A percentile compares a stretch with the other conserved stretches of the same genome.
Evolutionary conservation across 129 eudicot species (phyloP).

Genomic region (Calendula officinalis): DNA sequence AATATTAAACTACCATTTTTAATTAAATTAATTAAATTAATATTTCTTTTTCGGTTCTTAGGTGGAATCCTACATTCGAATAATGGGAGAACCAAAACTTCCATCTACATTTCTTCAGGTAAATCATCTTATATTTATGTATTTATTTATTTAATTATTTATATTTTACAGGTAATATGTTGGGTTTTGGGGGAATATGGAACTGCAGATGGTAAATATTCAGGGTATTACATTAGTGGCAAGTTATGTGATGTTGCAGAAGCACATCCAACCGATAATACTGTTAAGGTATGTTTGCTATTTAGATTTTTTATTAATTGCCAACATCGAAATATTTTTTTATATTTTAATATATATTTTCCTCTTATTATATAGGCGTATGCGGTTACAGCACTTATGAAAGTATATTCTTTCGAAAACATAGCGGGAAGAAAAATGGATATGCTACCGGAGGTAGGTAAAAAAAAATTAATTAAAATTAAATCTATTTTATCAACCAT

Average conservation of each 20-base stretch:
- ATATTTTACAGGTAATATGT: slow-evolving; percentile 69
- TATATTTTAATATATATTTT: background rate
- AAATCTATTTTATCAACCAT: too few relatives aligned
- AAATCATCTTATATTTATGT: slow-evolving; percentile 9
- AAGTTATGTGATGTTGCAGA: slow-evolving; percentile 96
- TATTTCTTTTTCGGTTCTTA: slow-evolving; percentile 31
- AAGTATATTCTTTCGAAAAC: slow-evolving; percentile 80
- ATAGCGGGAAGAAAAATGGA: slow-evolving; percentile 86
- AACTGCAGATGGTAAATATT: slow-evolving; percentile 89
- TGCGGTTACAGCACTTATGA: slow-evolving; percentile 91
- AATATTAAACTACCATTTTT: too few relatives aligned
- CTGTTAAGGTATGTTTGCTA: slow-evolving; percentile 61
- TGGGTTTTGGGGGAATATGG: slow-evolving; percentile 99
- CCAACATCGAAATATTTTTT: too few relatives aligned
- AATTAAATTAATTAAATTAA: background rate
- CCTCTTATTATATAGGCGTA: slow-evolving; percentile 57
- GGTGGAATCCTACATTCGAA: slow-evolving; percentile 93
- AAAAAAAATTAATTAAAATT: background rate
- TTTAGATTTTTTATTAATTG: background rate
- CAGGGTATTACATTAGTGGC: slow-evolving; percentile 89
- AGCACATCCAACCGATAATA: slow-evolving; percentile 89
- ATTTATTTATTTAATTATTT: background rate
- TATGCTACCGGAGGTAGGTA: slow-evolving; percentile 90
- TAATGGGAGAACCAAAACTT: slow-evolving; percentile 91
- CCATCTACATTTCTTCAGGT: slow-evolving; percentile 98